Evolutionary conservation across 1,284 basidiomycete species (phyloP), one percentile per base, ranked within the genome.

Genomic region (Marasmius sp.): DNA sequence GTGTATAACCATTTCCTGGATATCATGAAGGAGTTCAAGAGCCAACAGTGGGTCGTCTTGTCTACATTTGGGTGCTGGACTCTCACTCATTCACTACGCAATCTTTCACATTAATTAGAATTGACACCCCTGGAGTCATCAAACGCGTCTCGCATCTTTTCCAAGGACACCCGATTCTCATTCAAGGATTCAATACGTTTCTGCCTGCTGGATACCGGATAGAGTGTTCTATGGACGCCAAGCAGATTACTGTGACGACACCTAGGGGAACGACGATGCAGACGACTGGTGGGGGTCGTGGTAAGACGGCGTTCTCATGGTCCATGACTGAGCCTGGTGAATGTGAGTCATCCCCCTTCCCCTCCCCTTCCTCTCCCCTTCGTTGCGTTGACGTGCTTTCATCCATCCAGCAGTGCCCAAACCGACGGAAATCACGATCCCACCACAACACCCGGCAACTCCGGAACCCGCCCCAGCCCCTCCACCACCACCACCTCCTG

Each of bases 11-110:
- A 89, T 61, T 98, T 98, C 74, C 78, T 98, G 70, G 95, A 97
- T 71, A 97, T 98, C 67, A 98, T 98, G 96, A 98, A 98, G 77
- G 95, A 98, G 72, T 97, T 97, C 77, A 97, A 97, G 78, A 91
- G 90, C 61, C 92, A 95, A 69, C 77, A 86, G 94, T 96, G 70
- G 70, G 88, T 81, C 16, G 57, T 36, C 53, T 43, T 12, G 39
- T 37, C 12, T 61, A 64, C 65, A 27, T 33, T 48, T 37, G 20
- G 20, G 53, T 18, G 14, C 22, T 57, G n/a, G 3, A n/a, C 20
- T 48, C 39, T 48, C 39, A 45, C 9, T n/a, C 3, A 12, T 12
- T 10, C 14, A 34, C 33, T 27, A 16, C 8, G n/a, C 27, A 27
- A 2, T 27, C 27, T 27, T 27, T 27, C 27, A 27, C 27, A 27